Conservation (phyloP, 768 basidiomycete genomes). For the Collybiopsis luxurians region DNA sequence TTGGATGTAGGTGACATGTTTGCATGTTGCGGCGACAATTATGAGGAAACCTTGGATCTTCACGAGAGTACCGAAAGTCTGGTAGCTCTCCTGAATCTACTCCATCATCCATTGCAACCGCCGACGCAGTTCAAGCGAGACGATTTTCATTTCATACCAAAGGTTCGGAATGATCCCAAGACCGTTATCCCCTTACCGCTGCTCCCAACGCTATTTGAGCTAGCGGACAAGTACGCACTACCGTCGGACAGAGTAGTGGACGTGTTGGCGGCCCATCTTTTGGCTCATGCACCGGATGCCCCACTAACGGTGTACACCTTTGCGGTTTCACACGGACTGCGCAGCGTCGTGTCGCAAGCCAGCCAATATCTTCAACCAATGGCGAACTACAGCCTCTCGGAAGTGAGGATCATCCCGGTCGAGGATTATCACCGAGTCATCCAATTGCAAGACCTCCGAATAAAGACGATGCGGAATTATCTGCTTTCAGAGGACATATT, state of each 20-base stretch:
- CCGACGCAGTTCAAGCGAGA: slow-evolving; percentile 33
- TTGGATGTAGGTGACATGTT: slow-evolving; percentile 63
- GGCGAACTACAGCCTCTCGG: slow-evolving; percentile 47
- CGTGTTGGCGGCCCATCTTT: slow-evolving; percentile 48
- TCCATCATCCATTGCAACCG: slow-evolving; percentile 53
- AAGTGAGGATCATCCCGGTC: slow-evolving; percentile 51
- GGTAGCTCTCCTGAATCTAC: slow-evolving; percentile 48
- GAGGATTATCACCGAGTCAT: slow-evolving; percentile 63
- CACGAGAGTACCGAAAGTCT: slow-evolving; percentile 51
- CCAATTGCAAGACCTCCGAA: slow-evolving; percentile 55
- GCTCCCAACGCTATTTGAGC: slow-evolving; percentile 50
- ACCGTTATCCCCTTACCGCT: slow-evolving; percentile 66
- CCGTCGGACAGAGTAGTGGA: slow-evolving; percentile 36
- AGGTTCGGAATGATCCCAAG: slow-evolving; percentile 31
- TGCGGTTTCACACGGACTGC: slow-evolving; percentile 41
- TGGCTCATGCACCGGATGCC: slow-evolving; percentile 45
- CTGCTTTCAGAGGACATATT: slow-evolving; percentile 63
- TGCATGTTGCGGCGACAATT: slow-evolving; percentile 44
- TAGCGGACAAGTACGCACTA: slow-evolving; percentile 69
- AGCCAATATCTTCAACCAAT: slow-evolving; percentile 62
- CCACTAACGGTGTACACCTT: slow-evolving; percentile 64
- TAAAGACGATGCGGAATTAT: slow-evolving; percentile 48
- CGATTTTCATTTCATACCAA: slow-evolving; percentile 27
- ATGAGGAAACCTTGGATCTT: slow-evolving; percentile 43
- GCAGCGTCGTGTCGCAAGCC: slow-evolving; percentile 50